Percentiles rank a stretch among this genome's conserved stretches.
These are phyloP conservation scores for Hirschioporus abietinus DNA, from an alignment of 768 basidiomycete species.

Conservation along the genomic window DNA sequence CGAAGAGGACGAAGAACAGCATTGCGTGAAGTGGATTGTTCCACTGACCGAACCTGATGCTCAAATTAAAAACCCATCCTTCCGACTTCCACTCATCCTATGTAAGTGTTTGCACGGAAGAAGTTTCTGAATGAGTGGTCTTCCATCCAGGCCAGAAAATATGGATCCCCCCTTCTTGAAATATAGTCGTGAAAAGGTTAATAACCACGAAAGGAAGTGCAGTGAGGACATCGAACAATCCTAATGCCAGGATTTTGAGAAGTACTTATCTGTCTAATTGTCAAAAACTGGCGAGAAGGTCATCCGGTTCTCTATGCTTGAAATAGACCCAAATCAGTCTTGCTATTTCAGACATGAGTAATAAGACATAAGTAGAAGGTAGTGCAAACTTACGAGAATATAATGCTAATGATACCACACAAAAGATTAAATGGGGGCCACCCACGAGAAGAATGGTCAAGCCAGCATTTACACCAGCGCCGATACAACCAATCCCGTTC, in stretches of 20 bases:
- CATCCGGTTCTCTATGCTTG: not conserved
- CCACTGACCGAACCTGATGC: too few relatives aligned
- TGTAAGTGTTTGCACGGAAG: not conserved
- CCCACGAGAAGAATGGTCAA: too few relatives aligned
- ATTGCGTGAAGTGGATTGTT: too few relatives aligned
- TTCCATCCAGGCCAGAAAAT: not conserved
- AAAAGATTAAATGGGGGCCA: too few relatives aligned
- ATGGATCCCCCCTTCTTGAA: not conserved
- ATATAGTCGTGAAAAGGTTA: not conserved
- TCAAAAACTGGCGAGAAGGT: not conserved
- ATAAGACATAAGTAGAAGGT: too few relatives aligned
- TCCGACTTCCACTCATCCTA: not conserved
- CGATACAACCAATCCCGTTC: slow-evolving; percentile 42
- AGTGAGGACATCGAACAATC: not conserved
- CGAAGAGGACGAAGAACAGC: too few relatives aligned
- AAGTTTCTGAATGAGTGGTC: too few relatives aligned
- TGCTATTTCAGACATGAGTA: not conserved
- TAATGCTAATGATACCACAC: too few relatives aligned
- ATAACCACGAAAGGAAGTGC: not conserved
- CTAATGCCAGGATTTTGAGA: not conserved
- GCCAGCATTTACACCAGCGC: too few relatives aligned
- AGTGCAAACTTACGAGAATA: too few relatives aligned
- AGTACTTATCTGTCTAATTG: not conserved
- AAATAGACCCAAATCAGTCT: not conserved
- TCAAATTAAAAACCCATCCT: too few relatives aligned